phyloP scores from a whole-genome alignment of 176 grass and related monocot genomes.

The Hordeum marinum region DNA sequence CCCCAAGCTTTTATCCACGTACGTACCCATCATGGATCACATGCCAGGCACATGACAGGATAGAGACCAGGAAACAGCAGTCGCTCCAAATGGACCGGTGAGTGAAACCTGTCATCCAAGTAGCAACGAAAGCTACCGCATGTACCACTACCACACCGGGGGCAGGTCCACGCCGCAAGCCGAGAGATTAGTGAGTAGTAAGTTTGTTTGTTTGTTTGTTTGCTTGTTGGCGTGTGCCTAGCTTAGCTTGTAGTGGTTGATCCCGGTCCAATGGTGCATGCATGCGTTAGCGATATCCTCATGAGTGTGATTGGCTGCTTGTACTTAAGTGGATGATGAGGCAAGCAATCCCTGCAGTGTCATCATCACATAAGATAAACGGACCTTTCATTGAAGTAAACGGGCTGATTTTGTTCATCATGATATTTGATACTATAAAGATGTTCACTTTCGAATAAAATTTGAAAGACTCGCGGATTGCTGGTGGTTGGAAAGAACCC shows the following conservation, averaged over 20 bases:
- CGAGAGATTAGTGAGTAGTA: background rate
- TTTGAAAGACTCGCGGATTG: too few species aligned
- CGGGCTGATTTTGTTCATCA: too few species aligned
- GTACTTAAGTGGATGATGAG: background rate
- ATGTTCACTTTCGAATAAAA: too few species aligned
- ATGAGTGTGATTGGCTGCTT: conserved; percentile 10
- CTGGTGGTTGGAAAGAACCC: too few species aligned
- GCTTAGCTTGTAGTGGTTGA: background rate
- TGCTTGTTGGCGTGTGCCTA: conserved; percentile 7
- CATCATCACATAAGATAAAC: background rate
- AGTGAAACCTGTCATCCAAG: conserved; percentile 34
- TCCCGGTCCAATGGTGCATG: too few species aligned
- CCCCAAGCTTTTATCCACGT: background rate
- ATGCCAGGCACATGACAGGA: conserved; percentile 36
- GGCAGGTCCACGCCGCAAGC: background rate
- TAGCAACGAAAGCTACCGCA: conserved; percentile 20
- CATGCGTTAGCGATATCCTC: background rate
- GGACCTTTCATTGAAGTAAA: background rate
- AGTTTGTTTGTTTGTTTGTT: background rate
- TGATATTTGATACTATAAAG: too few species aligned
- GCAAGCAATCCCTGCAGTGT: background rate
- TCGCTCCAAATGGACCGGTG: conserved; percentile 24
- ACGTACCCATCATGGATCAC: conserved; percentile 18
- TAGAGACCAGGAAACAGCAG: conserved; percentile 10
- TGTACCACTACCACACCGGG: background rate